Conservation (phyloP, 2,329 filamentous ascomycete species). For the Aspergillus tamarii region DNA sequence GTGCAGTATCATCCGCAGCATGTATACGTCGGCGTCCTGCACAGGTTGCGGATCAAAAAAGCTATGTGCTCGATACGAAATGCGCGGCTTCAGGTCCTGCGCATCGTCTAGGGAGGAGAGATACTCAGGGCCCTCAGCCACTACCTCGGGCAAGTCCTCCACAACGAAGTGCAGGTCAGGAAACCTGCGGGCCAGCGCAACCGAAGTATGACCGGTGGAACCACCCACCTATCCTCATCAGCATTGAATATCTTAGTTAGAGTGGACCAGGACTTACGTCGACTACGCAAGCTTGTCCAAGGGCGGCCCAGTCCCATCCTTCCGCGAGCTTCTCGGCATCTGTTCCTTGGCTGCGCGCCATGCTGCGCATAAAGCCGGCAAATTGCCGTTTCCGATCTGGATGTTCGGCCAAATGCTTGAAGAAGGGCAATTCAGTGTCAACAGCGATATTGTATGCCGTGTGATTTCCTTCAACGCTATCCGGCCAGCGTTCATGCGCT, state of each 20-base stretch:
- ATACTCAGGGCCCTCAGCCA: background rate
- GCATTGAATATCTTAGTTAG: background rate
- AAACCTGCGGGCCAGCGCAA: slow-evolving; percentile 57
- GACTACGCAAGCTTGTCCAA: slow-evolving; percentile 56
- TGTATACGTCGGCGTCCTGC: slow-evolving; percentile 35
- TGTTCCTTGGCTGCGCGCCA: slow-evolving; percentile 61
- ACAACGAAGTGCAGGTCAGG: slow-evolving; percentile 59
- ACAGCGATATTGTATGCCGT: slow-evolving; percentile 34
- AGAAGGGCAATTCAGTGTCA: slow-evolving; percentile 34
- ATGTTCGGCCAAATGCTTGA: slow-evolving; percentile 32
- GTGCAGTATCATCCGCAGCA: slow-evolving; percentile 45
- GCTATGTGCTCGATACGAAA: slow-evolving; percentile 37
- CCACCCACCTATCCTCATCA: slow-evolving; percentile 47
- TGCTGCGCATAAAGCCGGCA: slow-evolving; percentile 58
- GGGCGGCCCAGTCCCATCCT: slow-evolving; percentile 56
- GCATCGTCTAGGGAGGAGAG: background rate
- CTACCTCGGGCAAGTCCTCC: slow-evolving; percentile 44
- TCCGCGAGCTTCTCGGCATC: slow-evolving; percentile 57
- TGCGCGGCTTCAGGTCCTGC: slow-evolving; percentile 12
- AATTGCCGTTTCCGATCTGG: slow-evolving; percentile 52
- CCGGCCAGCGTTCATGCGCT: slow-evolving; percentile 28
- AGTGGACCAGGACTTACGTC: slow-evolving; percentile 38
- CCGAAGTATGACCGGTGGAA: slow-evolving; percentile 60
- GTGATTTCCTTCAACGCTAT: slow-evolving; percentile 22
- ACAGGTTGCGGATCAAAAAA: slow-evolving; percentile 43